These are phyloP conservation scores for Dissophora ornata DNA, from an alignment of 192 early-diverging fungal genomes.

Conservation along the genomic window DNA sequence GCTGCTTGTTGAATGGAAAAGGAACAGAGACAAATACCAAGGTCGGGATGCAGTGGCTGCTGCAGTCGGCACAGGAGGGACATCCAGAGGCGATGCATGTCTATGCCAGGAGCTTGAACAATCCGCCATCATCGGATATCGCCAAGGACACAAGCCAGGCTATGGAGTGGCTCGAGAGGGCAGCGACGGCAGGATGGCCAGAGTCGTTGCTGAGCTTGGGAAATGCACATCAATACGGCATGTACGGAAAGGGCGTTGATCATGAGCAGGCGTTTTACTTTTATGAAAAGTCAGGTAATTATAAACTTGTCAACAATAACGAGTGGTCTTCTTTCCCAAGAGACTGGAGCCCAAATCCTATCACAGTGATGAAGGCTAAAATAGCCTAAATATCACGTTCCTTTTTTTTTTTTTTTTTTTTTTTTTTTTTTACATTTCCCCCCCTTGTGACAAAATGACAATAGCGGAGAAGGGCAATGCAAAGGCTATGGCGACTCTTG, in stretches of 20 bases:
- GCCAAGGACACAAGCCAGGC: conserved; percentile 32
- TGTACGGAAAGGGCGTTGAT: conserved; percentile 48
- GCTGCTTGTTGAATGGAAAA: conserved; percentile 60
- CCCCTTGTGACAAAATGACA: conserved; percentile 1
- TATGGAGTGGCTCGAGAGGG: conserved; percentile 52
- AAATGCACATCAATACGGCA: conserved; percentile 54
- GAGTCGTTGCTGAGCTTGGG: conserved; percentile 49
- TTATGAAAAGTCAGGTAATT: conserved; percentile 51
- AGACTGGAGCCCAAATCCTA: no score
- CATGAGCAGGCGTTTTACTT: conserved; percentile 53
- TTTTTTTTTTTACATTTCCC: not conserved
- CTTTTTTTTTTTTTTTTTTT: no score
- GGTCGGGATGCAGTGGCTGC: conserved; percentile 52
- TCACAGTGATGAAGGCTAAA: no score
- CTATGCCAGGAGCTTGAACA: conserved; percentile 40
- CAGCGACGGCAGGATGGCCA: conserved; percentile 51
- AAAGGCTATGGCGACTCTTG: conserved; percentile 54
- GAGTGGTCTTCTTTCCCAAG: no score
- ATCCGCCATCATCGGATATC: conserved; percentile 35
- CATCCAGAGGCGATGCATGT: conserved; percentile 54
- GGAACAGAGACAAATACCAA: conserved; percentile 55
- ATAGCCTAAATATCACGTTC: no score
- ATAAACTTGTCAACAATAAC: no score
- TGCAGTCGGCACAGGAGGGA: conserved; percentile 50
- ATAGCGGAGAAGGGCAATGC: conserved; percentile 53